Evolutionary conservation across 2,329 filamentous ascomycete species (phyloP), one percentile per base, ranked within the genome.

Genomic region (Claviceps quebecensis): DNA sequence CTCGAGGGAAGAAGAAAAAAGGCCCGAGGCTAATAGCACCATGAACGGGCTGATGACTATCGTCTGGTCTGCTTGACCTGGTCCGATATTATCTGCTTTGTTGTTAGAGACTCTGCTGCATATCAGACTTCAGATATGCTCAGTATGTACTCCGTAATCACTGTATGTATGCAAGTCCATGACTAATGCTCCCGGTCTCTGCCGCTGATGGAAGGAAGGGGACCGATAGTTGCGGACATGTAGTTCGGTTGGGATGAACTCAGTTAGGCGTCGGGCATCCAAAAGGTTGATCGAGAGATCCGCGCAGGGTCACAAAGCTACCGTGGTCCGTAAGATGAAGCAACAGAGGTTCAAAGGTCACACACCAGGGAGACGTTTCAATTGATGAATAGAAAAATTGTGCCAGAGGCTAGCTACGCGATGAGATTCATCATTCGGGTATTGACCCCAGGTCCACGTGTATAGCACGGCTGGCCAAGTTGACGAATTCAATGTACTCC

Each of bases 181-280:
- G 16, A 48, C 22, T 40, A 40, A 40, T 17, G 16, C 37, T 40
- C 47, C 39, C 23, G 8, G 13, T 41, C 22, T 48, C 16, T 48
- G 22, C 47, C 37, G 36, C 16, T 16, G 46, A 8, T 46, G 29
- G 8, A 38, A 45, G 44, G 22, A 29, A 39, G 23, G 34, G 7
- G 37, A 8, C 23, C 19, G 22, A 2, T 34, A 34, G 9, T 34
- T 34, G 29, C 29, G 29, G 29, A 34, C 4, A 26, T 26, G 36
- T 6, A 22, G 19, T 39, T n/a, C 34, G 40, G 37, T 37, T 51
- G 49, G 49, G 44, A 51, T 47, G 44, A 46, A 40, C 22, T 46
- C 43, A 16, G 26, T 36, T 38, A 45, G 14, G 48, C 34, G 11
- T 40, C 49, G 19, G 45, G 37, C 41, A 45, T 14, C 16, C 40